Conservation (phyloP, 441 rosid genomes). For the Populus hybrid region DNA sequence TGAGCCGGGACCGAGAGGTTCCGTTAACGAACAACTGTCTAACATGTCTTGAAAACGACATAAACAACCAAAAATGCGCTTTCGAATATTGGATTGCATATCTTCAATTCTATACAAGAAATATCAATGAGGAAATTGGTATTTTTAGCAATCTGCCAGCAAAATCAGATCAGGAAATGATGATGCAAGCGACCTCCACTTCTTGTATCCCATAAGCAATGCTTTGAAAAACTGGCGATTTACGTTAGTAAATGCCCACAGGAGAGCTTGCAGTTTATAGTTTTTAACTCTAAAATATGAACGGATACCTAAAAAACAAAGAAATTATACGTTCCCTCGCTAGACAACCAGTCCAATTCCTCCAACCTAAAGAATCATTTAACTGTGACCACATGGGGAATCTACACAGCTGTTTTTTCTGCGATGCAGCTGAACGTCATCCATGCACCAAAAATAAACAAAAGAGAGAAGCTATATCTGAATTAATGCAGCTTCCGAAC, state of each 20-base stretch:
- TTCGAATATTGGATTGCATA: background rate
- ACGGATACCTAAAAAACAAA: background rate
- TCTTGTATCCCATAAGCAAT: background rate
- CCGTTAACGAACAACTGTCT: background rate
- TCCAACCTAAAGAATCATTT: background rate
- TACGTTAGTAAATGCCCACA: background rate
- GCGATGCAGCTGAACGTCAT: background rate
- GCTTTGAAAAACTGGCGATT: background rate
- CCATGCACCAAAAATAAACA: background rate
- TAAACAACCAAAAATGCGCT: background rate
- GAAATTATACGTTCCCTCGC: background rate
- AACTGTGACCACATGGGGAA: background rate
- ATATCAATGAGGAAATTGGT: background rate
- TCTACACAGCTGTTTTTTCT: background rate
- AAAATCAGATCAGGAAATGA: background rate
- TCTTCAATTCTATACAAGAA: background rate
- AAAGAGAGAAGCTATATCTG: background rate
- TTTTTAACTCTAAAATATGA: background rate
- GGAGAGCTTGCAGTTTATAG: background rate
- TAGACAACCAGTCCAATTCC: background rate
- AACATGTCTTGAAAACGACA: background rate
- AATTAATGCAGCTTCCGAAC: background rate
- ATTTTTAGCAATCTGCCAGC: background rate
- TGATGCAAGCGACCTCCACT: background rate
- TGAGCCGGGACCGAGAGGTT: background rate